A percentile compares a stretch with the other conserved stretches of the same genome.
These are phyloP conservation scores for Fusarium nodosum DNA, from an alignment of 2,329 filamentous ascomycete species.

Conservation along the genomic window DNA sequence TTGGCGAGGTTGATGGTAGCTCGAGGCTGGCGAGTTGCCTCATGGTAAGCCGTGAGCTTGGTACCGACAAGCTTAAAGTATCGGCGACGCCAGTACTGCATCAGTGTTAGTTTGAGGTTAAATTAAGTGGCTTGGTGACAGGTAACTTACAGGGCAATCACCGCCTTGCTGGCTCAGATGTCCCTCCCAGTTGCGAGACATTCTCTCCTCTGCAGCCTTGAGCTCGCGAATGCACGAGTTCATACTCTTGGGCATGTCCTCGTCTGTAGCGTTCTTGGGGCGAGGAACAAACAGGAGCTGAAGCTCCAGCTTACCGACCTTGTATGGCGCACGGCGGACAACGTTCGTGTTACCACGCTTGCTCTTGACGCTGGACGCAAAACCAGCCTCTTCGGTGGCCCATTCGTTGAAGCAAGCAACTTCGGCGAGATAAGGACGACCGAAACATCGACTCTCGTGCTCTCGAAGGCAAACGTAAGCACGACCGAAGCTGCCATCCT, in stretches of 20 bases:
- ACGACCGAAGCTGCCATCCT: slow-evolving; percentile 93
- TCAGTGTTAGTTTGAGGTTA: slow-evolving; percentile 55
- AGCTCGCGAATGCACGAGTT: slow-evolving; percentile 95
- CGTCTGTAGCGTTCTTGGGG: slow-evolving; percentile 86
- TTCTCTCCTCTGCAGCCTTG: slow-evolving; percentile 86
- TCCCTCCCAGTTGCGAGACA: slow-evolving; percentile 85
- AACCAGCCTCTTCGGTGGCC: slow-evolving; percentile 86
- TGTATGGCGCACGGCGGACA: slow-evolving; percentile 91
- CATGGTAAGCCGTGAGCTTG: slow-evolving; percentile 95
- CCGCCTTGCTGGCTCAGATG: slow-evolving; percentile 96
- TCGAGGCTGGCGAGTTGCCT: slow-evolving; percentile 92
- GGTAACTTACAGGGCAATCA: slow-evolving; percentile 87
- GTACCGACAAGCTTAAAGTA: slow-evolving; percentile 95
- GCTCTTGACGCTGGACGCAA: slow-evolving; percentile 91
- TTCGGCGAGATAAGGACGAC: slow-evolving; percentile 87
- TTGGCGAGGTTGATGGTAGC: slow-evolving; percentile 97
- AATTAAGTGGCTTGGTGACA: no score
- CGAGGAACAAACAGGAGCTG: slow-evolving; percentile 96
- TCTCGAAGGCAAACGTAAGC: slow-evolving; percentile 95
- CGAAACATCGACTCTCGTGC: slow-evolving; percentile 89
- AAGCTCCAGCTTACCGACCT: slow-evolving; percentile 92
- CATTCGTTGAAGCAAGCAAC: slow-evolving; percentile 98
- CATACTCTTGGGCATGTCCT: slow-evolving; percentile 99
- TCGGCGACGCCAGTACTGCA: slow-evolving; percentile 93
- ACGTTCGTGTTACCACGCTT: slow-evolving; percentile 81